These are phyloP conservation scores for Saccharomyces hybrid DNA, from an alignment of 1,139 yeast genomes.

Conservation along the genomic window DNA sequence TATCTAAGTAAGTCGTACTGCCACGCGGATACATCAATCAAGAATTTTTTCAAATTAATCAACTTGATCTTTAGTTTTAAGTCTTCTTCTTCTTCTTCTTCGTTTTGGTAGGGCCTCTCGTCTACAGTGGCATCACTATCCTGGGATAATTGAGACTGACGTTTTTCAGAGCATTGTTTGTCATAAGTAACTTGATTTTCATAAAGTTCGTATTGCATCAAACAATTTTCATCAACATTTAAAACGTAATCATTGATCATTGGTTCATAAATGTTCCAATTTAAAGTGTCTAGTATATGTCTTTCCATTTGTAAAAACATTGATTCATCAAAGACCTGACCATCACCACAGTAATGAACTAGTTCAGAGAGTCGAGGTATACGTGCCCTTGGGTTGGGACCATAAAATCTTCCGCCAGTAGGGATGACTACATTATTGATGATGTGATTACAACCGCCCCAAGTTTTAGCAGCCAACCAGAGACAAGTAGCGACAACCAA, in stretches of 20 bases:
- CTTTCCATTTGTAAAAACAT: conserved; percentile 51
- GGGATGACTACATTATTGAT: conserved; percentile 42
- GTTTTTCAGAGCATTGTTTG: conserved; percentile 17
- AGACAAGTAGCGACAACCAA: conserved; percentile 58
- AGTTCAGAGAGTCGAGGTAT: conserved; percentile 56
- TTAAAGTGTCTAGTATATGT: conserved; percentile 50
- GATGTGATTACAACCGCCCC: conserved; percentile 65
- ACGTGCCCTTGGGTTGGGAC: conserved; percentile 60
- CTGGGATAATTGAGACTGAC: conserved; percentile 22
- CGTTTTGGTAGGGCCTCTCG: conserved; percentile 10
- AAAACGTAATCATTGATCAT: conserved; percentile 46
- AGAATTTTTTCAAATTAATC: conserved; percentile 28
- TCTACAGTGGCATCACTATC: conserved; percentile 29
- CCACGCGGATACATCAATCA: conserved; percentile 29
- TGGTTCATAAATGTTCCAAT: conserved; percentile 56
- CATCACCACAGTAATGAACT: conserved; percentile 50
- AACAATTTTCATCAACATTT: conserved; percentile 35
- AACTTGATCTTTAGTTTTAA: conserved; percentile 25
- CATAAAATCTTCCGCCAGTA: conserved; percentile 51
- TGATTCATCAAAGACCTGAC: conserved; percentile 49
- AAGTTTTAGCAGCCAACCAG: conserved; percentile 57
- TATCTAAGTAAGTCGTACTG: conserved; percentile 26
- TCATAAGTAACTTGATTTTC: conserved; percentile 30
- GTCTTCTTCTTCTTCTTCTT: conserved; percentile 24
- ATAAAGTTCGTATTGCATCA: conserved; percentile 33